Evolutionary conservation across 495 filamentous ascomycete species (phyloP).

Genomic region (Cryomyces antarcticus): DNA sequence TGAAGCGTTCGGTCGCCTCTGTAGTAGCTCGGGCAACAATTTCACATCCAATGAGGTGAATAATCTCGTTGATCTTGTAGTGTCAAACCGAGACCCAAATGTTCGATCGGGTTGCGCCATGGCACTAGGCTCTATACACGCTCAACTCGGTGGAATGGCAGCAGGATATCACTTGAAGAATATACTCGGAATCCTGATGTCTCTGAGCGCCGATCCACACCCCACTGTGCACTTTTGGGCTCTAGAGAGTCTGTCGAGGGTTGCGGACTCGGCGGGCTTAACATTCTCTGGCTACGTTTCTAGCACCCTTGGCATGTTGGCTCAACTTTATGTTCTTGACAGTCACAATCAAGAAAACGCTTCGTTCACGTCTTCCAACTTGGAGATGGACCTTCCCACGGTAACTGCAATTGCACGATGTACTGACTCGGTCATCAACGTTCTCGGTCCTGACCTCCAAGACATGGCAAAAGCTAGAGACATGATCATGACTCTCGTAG

Average conservation of each 20-base stretch:
- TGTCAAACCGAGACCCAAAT: conserved; percentile 79
- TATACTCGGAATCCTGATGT: conserved; percentile 87
- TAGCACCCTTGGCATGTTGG: conserved; percentile 77
- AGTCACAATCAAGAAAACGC: conserved; percentile 74
- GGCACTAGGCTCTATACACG: conserved; percentile 82
- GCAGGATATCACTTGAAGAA: conserved; percentile 94
- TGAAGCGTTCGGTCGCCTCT: conserved; percentile 75
- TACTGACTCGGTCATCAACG: conserved; percentile 89
- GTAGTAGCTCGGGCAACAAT: conserved; percentile 66
- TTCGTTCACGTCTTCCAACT: conserved; percentile 62
- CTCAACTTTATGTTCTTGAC: conserved; percentile 77
- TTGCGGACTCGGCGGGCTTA: conserved; percentile 81
- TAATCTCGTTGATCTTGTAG: conserved; percentile 79
- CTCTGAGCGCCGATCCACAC: conserved; percentile 86
- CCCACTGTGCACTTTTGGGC: conserved; percentile 93
- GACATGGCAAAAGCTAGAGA: conserved; percentile 83
- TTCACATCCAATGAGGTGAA: conserved; percentile 83
- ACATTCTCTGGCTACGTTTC: conserved; percentile 81
- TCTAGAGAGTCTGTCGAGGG: conserved; percentile 66
- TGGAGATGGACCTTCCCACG: conserved; percentile 65
- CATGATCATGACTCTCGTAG: conserved; percentile 68
- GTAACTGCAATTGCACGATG: conserved; percentile 66
- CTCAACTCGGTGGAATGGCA: conserved; percentile 93
- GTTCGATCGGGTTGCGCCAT: conserved; percentile 85
- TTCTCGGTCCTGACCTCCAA: conserved; percentile 85